A percentile compares a stretch with the other conserved stretches of the same genome.
Conservation (phyloP, 495 filamentous ascomycete species). For the Neurospora sp. region DNA sequence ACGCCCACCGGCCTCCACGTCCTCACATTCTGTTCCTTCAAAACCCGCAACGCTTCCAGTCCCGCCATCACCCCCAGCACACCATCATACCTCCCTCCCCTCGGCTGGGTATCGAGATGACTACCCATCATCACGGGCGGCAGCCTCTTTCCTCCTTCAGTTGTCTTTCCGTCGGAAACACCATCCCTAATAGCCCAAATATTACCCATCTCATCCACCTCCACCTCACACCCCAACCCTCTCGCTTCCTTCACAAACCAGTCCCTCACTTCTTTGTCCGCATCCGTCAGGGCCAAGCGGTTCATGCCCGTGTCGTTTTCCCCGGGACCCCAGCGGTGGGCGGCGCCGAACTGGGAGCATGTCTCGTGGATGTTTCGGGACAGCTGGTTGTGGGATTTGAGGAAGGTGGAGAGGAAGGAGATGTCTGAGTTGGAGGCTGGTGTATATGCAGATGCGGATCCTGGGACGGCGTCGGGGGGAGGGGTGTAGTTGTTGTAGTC, state of each 20-base stretch:
- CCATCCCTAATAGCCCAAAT: conserved; percentile 65
- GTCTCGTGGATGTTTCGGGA: conserved; percentile 54
- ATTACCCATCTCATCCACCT: conserved; percentile 47
- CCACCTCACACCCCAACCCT: conserved; percentile 48
- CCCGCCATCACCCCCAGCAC: conserved; percentile 66
- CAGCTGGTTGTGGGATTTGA: conserved; percentile 51
- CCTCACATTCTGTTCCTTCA: conserved; percentile 59
- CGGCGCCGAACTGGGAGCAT: conserved; percentile 40
- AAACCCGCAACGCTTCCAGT: conserved; percentile 57
- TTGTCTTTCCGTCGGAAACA: not conserved
- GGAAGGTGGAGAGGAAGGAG: not conserved
- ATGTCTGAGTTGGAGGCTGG: not conserved
- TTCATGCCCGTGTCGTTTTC: conserved; percentile 38
- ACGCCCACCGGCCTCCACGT: conserved; percentile 63
- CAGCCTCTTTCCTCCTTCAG: conserved; percentile 3
- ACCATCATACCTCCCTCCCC: conserved; percentile 66
- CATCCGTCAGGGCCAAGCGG: conserved; percentile 54
- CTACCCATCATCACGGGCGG: conserved; percentile 56
- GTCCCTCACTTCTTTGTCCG: conserved; percentile 60
- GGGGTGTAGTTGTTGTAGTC: not conserved
- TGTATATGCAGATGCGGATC: not conserved
- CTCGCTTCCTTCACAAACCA: conserved; percentile 65
- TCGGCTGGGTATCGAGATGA: conserved; percentile 72
- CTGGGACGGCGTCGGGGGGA: not conserved
- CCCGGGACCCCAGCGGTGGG: conserved; percentile 6